Evolutionary conservation across 768 basidiomycete genomes (phyloP).

Genomic region (Glaciozyma antarctica): DNA sequence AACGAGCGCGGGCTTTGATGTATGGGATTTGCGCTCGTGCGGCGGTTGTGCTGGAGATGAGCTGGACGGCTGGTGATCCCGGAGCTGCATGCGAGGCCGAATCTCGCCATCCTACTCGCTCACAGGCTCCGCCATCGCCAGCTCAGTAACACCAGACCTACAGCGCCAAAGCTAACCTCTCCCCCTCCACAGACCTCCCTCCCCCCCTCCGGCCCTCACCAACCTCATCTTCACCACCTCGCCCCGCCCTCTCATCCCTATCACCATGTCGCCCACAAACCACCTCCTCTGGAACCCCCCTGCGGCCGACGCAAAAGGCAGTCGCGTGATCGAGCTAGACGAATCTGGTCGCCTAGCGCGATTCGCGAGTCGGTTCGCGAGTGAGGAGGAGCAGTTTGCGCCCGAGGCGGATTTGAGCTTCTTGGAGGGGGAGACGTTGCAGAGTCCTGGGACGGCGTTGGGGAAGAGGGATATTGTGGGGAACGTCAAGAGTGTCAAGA

Average conservation of each 20-base stretch:
- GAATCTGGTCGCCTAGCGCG: constrained; percentile 18
- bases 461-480: constrained; percentile 24
- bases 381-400: constrained; percentile 8
- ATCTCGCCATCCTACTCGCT: too few species aligned
- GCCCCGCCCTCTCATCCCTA: constrained; percentile 25
- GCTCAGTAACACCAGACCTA: too few species aligned
- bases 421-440: constrained; percentile 21
- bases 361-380: constrained; percentile 17
- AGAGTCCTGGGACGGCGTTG: constrained; percentile 11
- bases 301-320: constrained; percentile 10
- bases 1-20: too few species aligned
- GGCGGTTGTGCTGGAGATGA: too few species aligned
- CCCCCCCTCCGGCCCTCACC: constrained; percentile 17
- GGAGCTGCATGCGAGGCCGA: too few species aligned
- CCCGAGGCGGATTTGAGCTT: constrained; percentile 24
- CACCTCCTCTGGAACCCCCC: constrained; percentile 33
- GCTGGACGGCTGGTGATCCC: too few species aligned
- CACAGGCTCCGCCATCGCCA: too few species aligned
- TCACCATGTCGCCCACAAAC: constrained; percentile 25
- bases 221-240: constrained; percentile 24
- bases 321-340: constrained; percentile 23
- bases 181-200: background rate
- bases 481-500: constrained; percentile 17
- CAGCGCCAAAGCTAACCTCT: too few species aligned
- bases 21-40: too few species aligned